phyloP scores from a whole-genome alignment of 2,329 filamentous ascomycete genomes.

The Pezicula radicicola region DNA sequence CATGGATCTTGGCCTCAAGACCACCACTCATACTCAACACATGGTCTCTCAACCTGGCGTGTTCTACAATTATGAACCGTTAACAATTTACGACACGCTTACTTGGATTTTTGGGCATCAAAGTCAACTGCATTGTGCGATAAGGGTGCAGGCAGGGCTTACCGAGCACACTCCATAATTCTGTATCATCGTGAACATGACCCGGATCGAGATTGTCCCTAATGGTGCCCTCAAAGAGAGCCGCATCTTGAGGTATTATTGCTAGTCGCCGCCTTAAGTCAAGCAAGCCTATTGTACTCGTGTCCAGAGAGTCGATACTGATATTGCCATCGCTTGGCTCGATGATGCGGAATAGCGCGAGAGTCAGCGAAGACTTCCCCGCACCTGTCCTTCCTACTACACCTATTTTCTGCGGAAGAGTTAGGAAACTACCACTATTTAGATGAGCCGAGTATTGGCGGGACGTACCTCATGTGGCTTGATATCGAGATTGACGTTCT shows the following conservation, averaged over 20 bases:
- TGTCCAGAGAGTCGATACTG: conserved; percentile 85
- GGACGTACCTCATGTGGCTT: conserved; percentile 70
- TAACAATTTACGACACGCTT: conserved; percentile 29
- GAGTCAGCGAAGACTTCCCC: conserved; percentile 90
- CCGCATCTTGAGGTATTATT: conserved; percentile 97
- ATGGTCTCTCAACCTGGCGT: conserved; percentile 90
- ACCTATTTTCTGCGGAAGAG: conserved; percentile 68
- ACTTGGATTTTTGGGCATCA: conserved; percentile 21
- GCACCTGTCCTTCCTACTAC: conserved; percentile 95
- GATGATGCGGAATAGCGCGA: conserved; percentile 93
- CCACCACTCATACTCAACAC: conserved; percentile 82
- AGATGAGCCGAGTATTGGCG: too few species aligned
- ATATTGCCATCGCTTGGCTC: conserved; percentile 82
- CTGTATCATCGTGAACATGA: conserved; percentile 93
- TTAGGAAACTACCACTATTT: too few species aligned
- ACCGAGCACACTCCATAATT: conserved; percentile 94
- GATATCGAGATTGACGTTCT: conserved; percentile 88
- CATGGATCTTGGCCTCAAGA: conserved; percentile 84
- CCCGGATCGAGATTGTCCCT: conserved; percentile 95
- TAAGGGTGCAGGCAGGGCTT: conserved; percentile 35
- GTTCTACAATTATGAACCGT: conserved; percentile 55
- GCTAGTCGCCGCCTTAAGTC: conserved; percentile 87
- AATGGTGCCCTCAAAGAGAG: conserved; percentile 89
- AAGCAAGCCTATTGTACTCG: conserved; percentile 82
- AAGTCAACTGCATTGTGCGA: conserved; percentile 13